Evolutionary conservation across 495 filamentous ascomycete species (phyloP).

Genomic region (Halenospora varia): DNA sequence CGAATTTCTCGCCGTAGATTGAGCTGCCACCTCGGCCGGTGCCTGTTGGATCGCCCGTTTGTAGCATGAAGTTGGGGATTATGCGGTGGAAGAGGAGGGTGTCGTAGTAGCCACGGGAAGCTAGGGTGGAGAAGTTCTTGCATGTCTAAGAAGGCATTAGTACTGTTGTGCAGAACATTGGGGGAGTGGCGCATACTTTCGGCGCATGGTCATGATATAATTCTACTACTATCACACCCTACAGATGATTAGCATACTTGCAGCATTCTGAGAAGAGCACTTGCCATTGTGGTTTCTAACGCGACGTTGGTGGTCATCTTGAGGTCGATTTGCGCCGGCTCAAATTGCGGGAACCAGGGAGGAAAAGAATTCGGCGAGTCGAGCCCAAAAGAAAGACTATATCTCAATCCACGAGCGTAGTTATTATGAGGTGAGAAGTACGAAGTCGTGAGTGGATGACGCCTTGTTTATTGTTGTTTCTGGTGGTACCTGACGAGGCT

Average conservation of each 20-base stretch:
- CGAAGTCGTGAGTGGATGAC: too few species aligned
- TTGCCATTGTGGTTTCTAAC: slow-evolving; percentile 82
- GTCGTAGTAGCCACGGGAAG: slow-evolving; percentile 81
- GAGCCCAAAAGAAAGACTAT: too few species aligned
- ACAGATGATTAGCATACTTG: neutral
- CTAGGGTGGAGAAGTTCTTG: slow-evolving; percentile 81
- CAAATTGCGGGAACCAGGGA: neutral
- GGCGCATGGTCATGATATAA: slow-evolving; percentile 82
- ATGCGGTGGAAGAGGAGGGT: slow-evolving; percentile 85
- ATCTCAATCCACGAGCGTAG: too few species aligned
- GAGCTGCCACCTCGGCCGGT: slow-evolving; percentile 86
- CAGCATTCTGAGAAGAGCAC: neutral
- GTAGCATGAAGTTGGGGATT: slow-evolving; percentile 95
- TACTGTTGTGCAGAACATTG: slow-evolving; percentile 3
- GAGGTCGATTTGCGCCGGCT: neutral
- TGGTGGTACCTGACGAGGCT: slow-evolving; percentile 13
- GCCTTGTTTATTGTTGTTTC: slow-evolving; percentile 9
- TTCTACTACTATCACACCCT: slow-evolving; percentile 83
- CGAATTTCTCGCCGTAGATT: slow-evolving; percentile 94
- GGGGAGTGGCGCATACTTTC: slow-evolving; percentile 39
- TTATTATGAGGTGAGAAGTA: too few species aligned
- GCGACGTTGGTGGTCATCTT: slow-evolving; percentile 71
- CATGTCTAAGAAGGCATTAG: slow-evolving; percentile 57
- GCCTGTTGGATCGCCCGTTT: slow-evolving; percentile 93
- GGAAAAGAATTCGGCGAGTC: neutral